These are phyloP conservation scores for Peribolospora baueri DNA, from an alignment of 768 basidiomycete species.

Conservation along the genomic window DNA sequence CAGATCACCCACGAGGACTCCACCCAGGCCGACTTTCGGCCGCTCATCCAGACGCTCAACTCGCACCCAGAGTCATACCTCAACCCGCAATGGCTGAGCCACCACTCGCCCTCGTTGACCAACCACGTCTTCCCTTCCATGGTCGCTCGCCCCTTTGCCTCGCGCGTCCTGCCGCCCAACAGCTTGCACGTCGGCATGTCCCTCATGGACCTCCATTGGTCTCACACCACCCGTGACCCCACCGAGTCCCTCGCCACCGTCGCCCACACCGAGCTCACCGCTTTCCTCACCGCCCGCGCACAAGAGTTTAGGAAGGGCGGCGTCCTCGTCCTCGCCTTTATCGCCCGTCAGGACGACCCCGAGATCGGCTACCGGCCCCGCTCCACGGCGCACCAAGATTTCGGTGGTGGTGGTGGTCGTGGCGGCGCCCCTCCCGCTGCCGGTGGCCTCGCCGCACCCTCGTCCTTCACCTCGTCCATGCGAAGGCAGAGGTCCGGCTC, in stretches of 20 bases:
- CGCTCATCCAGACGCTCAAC: background rate
- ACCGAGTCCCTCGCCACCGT: constrained; percentile 7
- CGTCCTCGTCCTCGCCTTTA: constrained; percentile 12
- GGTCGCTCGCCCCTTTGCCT: constrained; percentile 8
- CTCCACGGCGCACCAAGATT: too few species aligned
- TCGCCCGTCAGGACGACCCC: constrained; percentile 8
- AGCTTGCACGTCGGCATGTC: constrained; percentile 12
- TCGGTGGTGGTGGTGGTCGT: too few species aligned
- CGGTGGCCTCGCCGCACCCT: background rate
- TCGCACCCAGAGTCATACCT: constrained; percentile 4
- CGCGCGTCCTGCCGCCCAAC: constrained; percentile 8
- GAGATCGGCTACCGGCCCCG: background rate
- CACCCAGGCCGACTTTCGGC: constrained; percentile 6
- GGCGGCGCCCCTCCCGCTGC: too few species aligned
- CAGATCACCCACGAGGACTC: constrained; percentile 7
- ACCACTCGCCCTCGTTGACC: constrained; percentile 1
- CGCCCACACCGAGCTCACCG: constrained; percentile 12
- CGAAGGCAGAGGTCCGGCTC: background rate
- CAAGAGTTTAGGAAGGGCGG: constrained; percentile 13
- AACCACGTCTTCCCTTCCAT: constrained; percentile 9
- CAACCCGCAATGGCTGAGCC: background rate
- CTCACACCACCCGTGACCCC: background rate
- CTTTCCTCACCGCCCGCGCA: constrained; percentile 12
- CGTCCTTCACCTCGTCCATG: constrained; percentile 1
- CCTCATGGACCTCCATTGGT: constrained; percentile 14